Conservation (phyloP, 345 rosid genomes). For the Cochlearia excelsa region DNA sequence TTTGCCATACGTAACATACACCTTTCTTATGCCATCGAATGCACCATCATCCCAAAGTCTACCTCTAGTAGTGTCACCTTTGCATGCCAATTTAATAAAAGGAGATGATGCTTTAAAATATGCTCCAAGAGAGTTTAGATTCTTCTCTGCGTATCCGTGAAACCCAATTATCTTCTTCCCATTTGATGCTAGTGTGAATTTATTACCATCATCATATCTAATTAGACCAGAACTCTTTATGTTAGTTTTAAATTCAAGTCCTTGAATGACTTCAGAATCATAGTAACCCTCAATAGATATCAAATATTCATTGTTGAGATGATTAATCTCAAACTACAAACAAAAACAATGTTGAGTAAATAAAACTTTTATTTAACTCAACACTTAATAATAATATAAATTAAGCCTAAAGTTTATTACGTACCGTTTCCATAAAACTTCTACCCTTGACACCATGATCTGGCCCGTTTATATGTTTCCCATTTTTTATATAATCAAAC, state of each 20-base stretch:
- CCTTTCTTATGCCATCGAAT: neutral
- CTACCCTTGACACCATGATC: neutral
- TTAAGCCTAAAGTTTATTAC: neutral
- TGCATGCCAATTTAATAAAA: neutral
- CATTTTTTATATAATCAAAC: no score
- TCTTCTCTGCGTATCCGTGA: slow-evolving; percentile 8
- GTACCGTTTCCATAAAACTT: neutral
- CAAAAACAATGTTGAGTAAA: no score
- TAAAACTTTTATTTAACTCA: no score
- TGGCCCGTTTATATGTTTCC: no score
- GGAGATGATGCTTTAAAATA: neutral
- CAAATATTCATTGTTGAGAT: slow-evolving; percentile 8
- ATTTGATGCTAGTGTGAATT: neutral
- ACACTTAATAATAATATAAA: no score
- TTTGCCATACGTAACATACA: neutral
- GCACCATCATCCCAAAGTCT: slow-evolving; percentile 19
- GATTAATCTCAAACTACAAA: slow-evolving; percentile 12
- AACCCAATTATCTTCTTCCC: slow-evolving; percentile 19
- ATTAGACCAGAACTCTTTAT: neutral
- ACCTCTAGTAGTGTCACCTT: neutral
- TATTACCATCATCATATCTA: neutral
- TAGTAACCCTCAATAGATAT: slow-evolving; percentile 18
- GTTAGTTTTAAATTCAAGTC: neutral
- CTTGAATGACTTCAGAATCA: neutral
- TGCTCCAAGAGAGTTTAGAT: slow-evolving; percentile 12